These are phyloP conservation scores for Lactifluus hygrophoroides DNA, from an alignment of 768 basidiomycete species.

Conservation along the genomic window DNA sequence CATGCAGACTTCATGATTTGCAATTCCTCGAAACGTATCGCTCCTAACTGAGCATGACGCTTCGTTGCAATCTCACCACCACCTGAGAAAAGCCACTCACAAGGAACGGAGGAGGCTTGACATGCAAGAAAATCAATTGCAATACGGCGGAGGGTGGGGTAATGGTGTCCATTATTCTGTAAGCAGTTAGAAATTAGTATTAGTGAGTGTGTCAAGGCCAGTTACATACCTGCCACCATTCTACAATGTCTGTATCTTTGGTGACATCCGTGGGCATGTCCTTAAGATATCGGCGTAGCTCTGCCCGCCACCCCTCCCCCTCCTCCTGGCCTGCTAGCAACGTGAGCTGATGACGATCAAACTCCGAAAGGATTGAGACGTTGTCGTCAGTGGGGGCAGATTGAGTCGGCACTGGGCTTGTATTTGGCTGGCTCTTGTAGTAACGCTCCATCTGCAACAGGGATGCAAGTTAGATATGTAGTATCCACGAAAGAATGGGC, in stretches of 20 bases:
- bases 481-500: background rate
- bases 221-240: conserved; percentile 19
- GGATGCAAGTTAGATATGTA: background rate
- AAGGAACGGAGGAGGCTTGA: no score
- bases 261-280: conserved; percentile 13
- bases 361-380: background rate
- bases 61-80: no score
- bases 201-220: background rate
- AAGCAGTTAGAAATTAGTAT: background rate
- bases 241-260: conserved; percentile 14
- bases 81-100: background rate
- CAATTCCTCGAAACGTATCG: background rate
- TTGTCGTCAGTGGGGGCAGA: background rate
- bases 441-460: background rate
- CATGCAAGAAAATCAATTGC: background rate
- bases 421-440: background rate
- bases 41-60: background rate
- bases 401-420: background rate
- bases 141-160: no score
- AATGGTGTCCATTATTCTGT: no score
- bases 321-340: background rate
- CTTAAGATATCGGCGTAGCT: background rate
- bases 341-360: background rate
- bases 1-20: background rate
- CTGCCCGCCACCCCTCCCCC: conserved; percentile 1